Evolutionary conservation across 140 eudicot species (phyloP), one percentile per base, ranked within the genome.

Genomic region (Senecio squalidus): DNA sequence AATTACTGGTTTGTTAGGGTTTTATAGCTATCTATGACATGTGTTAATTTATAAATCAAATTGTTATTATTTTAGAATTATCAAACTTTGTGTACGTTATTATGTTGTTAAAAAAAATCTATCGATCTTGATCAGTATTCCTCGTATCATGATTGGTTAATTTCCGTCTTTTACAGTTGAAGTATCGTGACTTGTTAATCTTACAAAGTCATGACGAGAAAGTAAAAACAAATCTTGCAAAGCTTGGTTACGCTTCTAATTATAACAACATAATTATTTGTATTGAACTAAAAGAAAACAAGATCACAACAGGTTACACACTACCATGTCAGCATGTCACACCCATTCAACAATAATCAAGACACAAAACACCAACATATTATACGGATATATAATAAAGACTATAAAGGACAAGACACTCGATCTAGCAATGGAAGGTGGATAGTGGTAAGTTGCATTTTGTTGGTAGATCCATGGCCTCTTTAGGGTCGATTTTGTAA

Each of bases 361-460:
- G 40, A 56, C 22, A 48, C 27, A 48, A 20, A 25, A 60, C 63
- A 15, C 51, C 49, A 53, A 38, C 30, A 16, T 22, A 39, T 28
- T 29, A 24, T 30, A 36, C 18, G 10, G 41, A n/a, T n/a, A 52
- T 31, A 51, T 21, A 40, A 50, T 23, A 41, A 60, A 11, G 41
- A 69, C 69, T 10, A 27, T 17, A 33, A 27, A 20, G 9, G 27
- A 49, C 47, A 28, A 21, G 7, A 50, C 49, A 34, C 27, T 36
- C 34, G 38, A 64, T 64, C 58, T 62, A 84, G 72, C 95, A 85
- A 23, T 73, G 60, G 51, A 66, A 33, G 18, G 55, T 63, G 9
- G 55, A 51, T 16, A 62, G 73, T n/a, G 78, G 69, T 47, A 83
- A 29, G 24, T 70, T 63, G 75, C 93, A 86, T 66, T 77, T 83